Conservation (phyloP, 371 early-diverging fungal genomes). For the Phascolomyces articulosus region DNA sequence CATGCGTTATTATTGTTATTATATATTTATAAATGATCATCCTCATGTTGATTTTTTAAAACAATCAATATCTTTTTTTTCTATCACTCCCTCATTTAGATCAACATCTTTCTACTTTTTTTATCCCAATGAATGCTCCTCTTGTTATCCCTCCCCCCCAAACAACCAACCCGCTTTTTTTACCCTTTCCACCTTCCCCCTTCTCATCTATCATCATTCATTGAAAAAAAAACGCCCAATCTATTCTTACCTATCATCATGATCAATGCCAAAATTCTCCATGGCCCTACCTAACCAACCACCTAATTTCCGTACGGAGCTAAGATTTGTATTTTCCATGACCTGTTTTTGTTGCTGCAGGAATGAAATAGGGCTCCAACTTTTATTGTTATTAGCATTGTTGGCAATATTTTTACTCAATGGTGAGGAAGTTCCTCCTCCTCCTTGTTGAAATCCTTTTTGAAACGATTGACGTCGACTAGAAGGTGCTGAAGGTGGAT, state of each 20-base stretch:
- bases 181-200: too few species aligned
- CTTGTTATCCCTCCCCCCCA: not conserved
- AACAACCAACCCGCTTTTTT: not conserved
- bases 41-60: too few species aligned
- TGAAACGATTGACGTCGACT: constrained; percentile 33
- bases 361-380: constrained; percentile 70
- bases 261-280: constrained; percentile 69
- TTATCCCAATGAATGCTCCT: too few species aligned
- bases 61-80: too few species aligned
- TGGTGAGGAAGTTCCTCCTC: constrained; percentile 11
- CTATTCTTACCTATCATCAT: constrained; percentile 50
- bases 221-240: too few species aligned
- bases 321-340: constrained; percentile 59
- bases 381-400: not conserved
- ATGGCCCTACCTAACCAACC: constrained; percentile 76
- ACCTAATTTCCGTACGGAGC: constrained; percentile 65
- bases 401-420: not conserved
- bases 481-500: not conserved
- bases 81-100: too few species aligned
- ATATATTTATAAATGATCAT: too few species aligned
- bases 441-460: not conserved
- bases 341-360: constrained; percentile 69
- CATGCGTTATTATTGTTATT: not conserved
- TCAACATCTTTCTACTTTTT: too few species aligned
- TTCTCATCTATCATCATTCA: too few species aligned